Evolutionary conservation across 805 yeast genomes (phyloP).

Genomic region (Groenewaldozyma salmanticensis): DNA sequence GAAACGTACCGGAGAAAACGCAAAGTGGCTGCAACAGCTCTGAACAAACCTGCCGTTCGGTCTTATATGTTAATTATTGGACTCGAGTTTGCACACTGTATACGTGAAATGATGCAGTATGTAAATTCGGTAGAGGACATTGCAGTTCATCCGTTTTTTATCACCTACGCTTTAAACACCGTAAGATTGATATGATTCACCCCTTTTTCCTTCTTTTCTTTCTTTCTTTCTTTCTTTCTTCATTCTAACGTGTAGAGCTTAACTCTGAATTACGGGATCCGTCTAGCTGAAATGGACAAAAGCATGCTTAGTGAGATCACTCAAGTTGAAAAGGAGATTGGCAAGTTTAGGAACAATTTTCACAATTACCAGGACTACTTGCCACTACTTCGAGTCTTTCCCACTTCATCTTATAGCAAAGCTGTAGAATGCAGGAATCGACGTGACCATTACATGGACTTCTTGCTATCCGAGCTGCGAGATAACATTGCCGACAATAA

Average conservation of each 20-base stretch:
- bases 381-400: constrained; percentile 27
- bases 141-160: constrained; percentile 26
- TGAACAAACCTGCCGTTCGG: constrained; percentile 31
- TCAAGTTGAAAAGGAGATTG: constrained; percentile 24
- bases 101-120: constrained; percentile 20
- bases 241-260: constrained; percentile 33
- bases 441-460: constrained; percentile 27
- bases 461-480: constrained; percentile 23
- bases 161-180: constrained; percentile 31
- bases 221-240: not conserved
- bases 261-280: constrained; percentile 33
- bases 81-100: constrained; percentile 27
- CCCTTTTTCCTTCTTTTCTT: not conserved
- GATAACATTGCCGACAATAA: constrained; percentile 15
- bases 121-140: constrained; percentile 17
- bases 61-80: constrained; percentile 29
- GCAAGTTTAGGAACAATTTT: constrained; percentile 29
- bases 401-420: constrained; percentile 25
- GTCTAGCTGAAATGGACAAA: constrained; percentile 26
- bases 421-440: constrained; percentile 23
- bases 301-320: constrained; percentile 24
- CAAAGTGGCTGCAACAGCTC: constrained; percentile 31
- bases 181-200: constrained; percentile 29
- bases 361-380: constrained; percentile 30
- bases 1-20: constrained; percentile 31